phyloP scores from a whole-genome alignment of 2,329 filamentous ascomycete species.

The Hymenoscyphus infarciens region DNA sequence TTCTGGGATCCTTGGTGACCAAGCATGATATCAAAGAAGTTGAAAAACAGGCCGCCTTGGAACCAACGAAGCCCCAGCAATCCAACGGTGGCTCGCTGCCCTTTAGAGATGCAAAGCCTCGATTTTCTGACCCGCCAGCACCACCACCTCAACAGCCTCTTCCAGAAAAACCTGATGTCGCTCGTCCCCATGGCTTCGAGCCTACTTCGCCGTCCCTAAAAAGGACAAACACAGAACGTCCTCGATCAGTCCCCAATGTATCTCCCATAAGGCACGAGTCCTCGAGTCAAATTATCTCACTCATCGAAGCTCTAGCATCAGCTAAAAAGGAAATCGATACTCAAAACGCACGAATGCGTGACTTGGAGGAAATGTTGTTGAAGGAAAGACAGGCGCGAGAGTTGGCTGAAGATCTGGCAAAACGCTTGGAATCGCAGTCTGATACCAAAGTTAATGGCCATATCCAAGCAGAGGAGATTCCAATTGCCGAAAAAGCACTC shows the following conservation, averaged over 20 bases:
- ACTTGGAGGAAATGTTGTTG: conserved; percentile 73
- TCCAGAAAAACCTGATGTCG: conserved; percentile 83
- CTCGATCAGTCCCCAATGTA: conserved; percentile 51
- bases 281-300: conserved; percentile 71
- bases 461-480: conserved; percentile 27
- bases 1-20: conserved; percentile 71
- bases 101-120: conserved; percentile 70
- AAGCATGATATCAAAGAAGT: conserved; percentile 63
- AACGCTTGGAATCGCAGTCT: conserved; percentile 60
- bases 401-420: conserved; percentile 77
- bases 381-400: conserved; percentile 80
- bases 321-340: conserved; percentile 83
- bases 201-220: conserved; percentile 61
- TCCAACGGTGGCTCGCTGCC: conserved; percentile 45
- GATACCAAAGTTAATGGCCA: conserved; percentile 41
- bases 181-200: conserved; percentile 44
- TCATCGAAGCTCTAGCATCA: conserved; percentile 79
- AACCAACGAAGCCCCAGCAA: conserved; percentile 46
- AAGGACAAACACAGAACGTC: conserved; percentile 70
- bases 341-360: conserved; percentile 75
- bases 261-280: conserved; percentile 50
- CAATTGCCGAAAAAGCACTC: conserved; percentile 44
- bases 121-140: conserved; percentile 90
- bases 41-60: conserved; percentile 48
- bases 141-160: conserved; percentile 90